Base-by-base conservation (phyloP, 495 filamentous ascomycete species). In the Echria macrotheca region DNA sequence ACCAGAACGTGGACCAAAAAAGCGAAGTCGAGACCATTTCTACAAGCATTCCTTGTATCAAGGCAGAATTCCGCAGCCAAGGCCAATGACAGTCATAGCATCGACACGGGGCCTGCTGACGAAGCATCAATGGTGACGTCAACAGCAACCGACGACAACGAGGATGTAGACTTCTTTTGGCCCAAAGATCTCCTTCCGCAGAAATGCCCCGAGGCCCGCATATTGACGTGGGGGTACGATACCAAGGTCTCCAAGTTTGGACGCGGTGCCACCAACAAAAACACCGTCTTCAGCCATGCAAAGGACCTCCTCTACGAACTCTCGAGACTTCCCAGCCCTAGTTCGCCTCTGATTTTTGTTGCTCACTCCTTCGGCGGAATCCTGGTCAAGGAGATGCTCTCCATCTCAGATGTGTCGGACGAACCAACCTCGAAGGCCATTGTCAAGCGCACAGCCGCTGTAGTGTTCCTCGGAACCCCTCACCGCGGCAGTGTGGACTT, bases 171-270 rank as follows among this genome's bases (percentile, higher is more conserved):
- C 3, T 4, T 61, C 17, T 66, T 57, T 26, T 72, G 69, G 68
- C 69, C 67, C 1, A 36, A 49, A 37, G 65, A 74, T 37, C 41
- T 72, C 8, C 50, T 74, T 21, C 65, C 69, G 8, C 3, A 36
- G 11, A 54, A 64, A 26, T 56, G 63, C 28, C 51, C 60, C 1
- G 47, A 61, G 21, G 42, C 63, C 5, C 59, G 70, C 23, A 60
- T 74, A 19, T 39, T 72, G n/a, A 60, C 56, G 1, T 74, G 56
- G 44, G 69, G 69, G 0, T 74, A 73, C 41, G 68, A 72, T 53
- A 68, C 58, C 35, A n/a, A n/a, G n/a, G 51, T 74, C 22, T 49
- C 66, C 7, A 59, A 63, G 26, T 54, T 49, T 12, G 56, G 66
- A 3, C 53, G 40, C 0, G 39, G 53, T 4, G 15, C 40, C 1